A percentile compares a stretch with the other conserved stretches of the same genome.
Evolutionary conservation across 306 rosid genomes (phyloP).

Genomic region (Quercus rubra): DNA sequence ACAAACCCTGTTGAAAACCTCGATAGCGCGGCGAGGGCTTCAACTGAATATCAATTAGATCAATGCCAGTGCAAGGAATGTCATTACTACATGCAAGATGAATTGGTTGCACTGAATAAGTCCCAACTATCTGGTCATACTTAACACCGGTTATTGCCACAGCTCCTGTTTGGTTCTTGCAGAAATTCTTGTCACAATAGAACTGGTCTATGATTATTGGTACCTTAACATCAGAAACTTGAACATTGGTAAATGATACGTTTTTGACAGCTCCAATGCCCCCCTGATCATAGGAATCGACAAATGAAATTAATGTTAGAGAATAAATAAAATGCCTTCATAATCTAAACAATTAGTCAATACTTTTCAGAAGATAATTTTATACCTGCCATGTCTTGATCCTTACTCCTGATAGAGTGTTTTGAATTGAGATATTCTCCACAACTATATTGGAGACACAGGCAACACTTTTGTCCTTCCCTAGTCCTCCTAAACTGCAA

Average conservation of each 20-base stretch:
- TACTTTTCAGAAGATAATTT: no score
- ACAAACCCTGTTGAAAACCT: slow-evolving; percentile 45
- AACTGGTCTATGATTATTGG: slow-evolving; percentile 84
- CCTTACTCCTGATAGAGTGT: slow-evolving; percentile 80
- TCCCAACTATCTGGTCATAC: slow-evolving; percentile 59
- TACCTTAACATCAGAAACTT: slow-evolving; percentile 57
- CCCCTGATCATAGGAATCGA: slow-evolving; percentile 42
- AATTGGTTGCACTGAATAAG: slow-evolving; percentile 55
- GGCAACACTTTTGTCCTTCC: slow-evolving; percentile 66
- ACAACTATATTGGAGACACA: slow-evolving; percentile 82
- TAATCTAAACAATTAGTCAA: not conserved
- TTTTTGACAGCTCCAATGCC: slow-evolving; percentile 86
- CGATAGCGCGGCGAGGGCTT: slow-evolving; percentile 37
- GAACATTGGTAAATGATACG: slow-evolving; percentile 76
- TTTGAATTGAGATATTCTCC: slow-evolving; percentile 59
- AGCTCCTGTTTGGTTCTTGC: slow-evolving; percentile 74
- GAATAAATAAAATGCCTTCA: not conserved
- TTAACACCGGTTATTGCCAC: slow-evolving; percentile 61
- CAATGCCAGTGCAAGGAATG: slow-evolving; percentile 76
- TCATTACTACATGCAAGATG: slow-evolving; percentile 76
- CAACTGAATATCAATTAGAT: slow-evolving; percentile 61
- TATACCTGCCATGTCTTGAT: slow-evolving; percentile 98
- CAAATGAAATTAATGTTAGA: not conserved
- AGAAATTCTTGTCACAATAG: slow-evolving; percentile 71
- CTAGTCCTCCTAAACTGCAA: slow-evolving; percentile 79